These are phyloP conservation scores for Daldinia loculata DNA, from an alignment of 495 filamentous ascomycete genomes.

Conservation along the genomic window DNA sequence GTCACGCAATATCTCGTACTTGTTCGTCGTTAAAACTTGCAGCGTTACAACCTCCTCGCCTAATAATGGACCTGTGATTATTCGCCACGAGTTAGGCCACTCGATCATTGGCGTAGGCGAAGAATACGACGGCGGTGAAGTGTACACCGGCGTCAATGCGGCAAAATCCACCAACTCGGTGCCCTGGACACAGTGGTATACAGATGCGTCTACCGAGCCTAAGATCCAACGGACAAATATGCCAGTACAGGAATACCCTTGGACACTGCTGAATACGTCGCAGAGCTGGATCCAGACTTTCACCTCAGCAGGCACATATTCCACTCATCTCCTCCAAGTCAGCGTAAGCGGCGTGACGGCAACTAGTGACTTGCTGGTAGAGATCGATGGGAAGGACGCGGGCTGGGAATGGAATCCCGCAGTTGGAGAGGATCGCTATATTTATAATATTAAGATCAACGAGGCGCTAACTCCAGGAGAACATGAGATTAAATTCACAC, in stretches of 20 bases:
- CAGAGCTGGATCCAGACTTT: constrained; percentile 36
- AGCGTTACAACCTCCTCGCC: constrained; percentile 40
- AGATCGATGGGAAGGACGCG: constrained; percentile 37
- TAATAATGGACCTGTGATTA: constrained; percentile 36
- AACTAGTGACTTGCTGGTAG: constrained; percentile 35
- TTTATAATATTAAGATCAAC: constrained; percentile 40
- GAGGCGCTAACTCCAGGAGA: constrained; percentile 29
- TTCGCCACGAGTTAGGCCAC: constrained; percentile 43
- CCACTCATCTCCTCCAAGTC: constrained; percentile 35
- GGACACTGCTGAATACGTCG: constrained; percentile 41
- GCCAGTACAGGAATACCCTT: constrained; percentile 44
- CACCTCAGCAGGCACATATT: constrained; percentile 37
- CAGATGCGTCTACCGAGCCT: constrained; percentile 24
- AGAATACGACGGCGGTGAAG: constrained; percentile 37
- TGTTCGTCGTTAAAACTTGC: constrained; percentile 3
- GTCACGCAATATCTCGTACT: not conserved
- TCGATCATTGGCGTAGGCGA: constrained; percentile 42
- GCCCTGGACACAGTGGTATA: constrained; percentile 43
- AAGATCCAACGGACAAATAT: constrained; percentile 38
- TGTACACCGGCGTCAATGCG: constrained; percentile 38
- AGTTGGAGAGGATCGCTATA: constrained; percentile 40
- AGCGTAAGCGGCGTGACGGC: constrained; percentile 40
- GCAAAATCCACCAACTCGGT: constrained; percentile 23
- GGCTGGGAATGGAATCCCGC: constrained; percentile 40
- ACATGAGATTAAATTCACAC: constrained; percentile 34